phyloP scores from a whole-genome alignment of 306 rosid genomes.

The Dryas alaskensis region DNA sequence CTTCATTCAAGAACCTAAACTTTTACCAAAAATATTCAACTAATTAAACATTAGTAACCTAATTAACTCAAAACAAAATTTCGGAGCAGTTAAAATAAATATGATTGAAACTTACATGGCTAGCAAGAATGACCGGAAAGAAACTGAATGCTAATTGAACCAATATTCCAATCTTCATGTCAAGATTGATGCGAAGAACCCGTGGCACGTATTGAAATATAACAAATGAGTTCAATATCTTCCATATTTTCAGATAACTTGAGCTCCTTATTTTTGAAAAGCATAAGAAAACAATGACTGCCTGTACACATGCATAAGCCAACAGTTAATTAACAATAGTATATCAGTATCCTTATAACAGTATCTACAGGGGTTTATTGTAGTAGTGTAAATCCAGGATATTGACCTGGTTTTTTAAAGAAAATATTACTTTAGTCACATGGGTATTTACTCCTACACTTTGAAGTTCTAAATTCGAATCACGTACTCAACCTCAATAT shows the following conservation, averaged over 20 bases:
- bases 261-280: background rate
- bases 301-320: slow-evolving; percentile 4
- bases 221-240: slow-evolving; percentile 8
- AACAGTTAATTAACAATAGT: background rate
- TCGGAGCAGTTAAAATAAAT: background rate
- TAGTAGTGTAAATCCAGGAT: too few species aligned
- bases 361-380: too few species aligned
- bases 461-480: too few species aligned
- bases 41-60: too few species aligned
- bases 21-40: too few species aligned
- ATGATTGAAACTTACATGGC: slow-evolving; percentile 17
- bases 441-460: too few species aligned
- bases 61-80: too few species aligned
- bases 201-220: slow-evolving; percentile 27
- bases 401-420: too few species aligned
- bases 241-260: background rate
- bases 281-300: background rate
- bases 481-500: too few species aligned
- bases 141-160: slow-evolving; percentile 16
- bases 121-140: slow-evolving; percentile 19
- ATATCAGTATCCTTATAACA: too few species aligned
- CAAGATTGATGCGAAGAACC: slow-evolving; percentile 16
- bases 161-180: slow-evolving; percentile 5
- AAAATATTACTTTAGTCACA: too few species aligned
- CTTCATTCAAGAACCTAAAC: too few species aligned